Conservation (phyloP, 441 rosid species). For the Adansonia rubrostipa region DNA sequence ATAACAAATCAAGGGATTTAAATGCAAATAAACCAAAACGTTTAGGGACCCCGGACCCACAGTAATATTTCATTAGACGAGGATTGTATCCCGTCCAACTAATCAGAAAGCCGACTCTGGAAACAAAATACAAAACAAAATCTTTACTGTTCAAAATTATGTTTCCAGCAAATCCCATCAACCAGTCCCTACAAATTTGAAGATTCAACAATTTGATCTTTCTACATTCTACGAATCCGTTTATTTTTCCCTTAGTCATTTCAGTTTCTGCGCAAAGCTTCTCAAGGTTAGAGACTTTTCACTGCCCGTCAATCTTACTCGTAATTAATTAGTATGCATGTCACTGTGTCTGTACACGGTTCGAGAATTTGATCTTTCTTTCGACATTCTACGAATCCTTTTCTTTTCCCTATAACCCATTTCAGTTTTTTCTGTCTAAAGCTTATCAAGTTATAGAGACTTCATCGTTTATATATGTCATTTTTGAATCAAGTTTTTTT, state of each 20-base stretch:
- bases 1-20: no score
- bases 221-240: conserved; percentile 6
- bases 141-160: no score
- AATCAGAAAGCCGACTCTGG: neutral
- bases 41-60: no score
- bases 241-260: conserved; percentile 1
- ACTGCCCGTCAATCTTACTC: neutral
- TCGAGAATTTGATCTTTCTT: neutral
- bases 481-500: conserved; percentile 6
- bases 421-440: conserved; percentile 12
- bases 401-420: conserved; percentile 21
- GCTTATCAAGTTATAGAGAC: conserved; percentile 21
- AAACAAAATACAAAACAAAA: neutral
- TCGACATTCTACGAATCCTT: conserved; percentile 14
- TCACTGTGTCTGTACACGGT: no score
- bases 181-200: neutral
- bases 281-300: conserved; percentile 22
- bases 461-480: neutral
- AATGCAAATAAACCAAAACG: no score
- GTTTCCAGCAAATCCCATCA: neutral
- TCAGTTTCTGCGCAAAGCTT: conserved; percentile 19
- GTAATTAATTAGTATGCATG: no score
- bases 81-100: neutral
- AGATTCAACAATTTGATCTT: neutral
- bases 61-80: neutral